Base-by-base conservation (phyloP, 2,329 filamentous ascomycete species). In the Colletotrichum liaoningense region DNA sequence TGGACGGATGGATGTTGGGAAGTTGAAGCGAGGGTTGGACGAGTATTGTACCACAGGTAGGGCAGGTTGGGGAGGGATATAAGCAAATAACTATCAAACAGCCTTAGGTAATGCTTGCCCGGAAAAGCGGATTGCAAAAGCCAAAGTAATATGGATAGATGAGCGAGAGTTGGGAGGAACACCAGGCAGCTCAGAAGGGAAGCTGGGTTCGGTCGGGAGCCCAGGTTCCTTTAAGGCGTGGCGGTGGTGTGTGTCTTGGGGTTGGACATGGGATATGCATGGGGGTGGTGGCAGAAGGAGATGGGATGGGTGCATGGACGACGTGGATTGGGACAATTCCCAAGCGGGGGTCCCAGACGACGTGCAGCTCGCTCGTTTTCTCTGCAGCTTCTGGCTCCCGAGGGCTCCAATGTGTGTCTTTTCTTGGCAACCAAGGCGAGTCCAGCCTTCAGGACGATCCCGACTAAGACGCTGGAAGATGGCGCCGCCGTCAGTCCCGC, bases 151-250 rank as follows among this genome's bases (percentile, higher is more conserved):
- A 42, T 42, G 60, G 67, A 52, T 24, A 33, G 68, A 72, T 52
- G 67, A 59, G 56, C 46, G 52, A 58, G 35, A 72, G 69, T 52
- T 62, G 46, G 30, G 49, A 63, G 49, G 63, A 64, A 73, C 30
- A 49, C n/a, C 38, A 63, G 57, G 26, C 24, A 57, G 68, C 38
- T 46, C n/a, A 59, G 54, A 72, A 59, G 57, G 59, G 63, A 68
- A 72, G 68, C 58, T 68, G 68, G 69, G 63, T 33, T 74, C 68
- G 68, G 72, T 74, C 72, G 68, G 72, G 72, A 67, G 72, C 54
- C 70, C 68, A 58, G 72, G 68, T 72, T 67, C 68, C 68, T 74
- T 72, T 74, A 67, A 74, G 68, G 63, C 72, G 69, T 59, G 63
- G 72, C 58, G 55, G 72, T 30, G 62, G 67, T 63, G 72, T 63